phyloP scores from a whole-genome alignment of 306 rosid genomes.

The Acacia acuminata region DNA sequence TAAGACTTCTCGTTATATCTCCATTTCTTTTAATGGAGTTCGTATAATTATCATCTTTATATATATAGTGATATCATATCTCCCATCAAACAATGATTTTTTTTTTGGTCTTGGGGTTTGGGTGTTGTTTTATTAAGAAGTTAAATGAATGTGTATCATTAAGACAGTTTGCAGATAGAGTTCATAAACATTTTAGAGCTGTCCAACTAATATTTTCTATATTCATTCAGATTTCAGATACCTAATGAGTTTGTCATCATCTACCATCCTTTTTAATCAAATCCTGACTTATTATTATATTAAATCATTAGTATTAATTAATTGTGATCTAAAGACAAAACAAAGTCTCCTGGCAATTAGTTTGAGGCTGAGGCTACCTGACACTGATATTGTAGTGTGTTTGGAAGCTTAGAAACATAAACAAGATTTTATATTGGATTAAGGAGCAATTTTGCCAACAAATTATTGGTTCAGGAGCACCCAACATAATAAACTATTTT shows the following conservation, averaged over 20 bases:
- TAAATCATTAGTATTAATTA: background rate
- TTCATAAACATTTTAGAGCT: background rate
- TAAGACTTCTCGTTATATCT: too few relatives aligned
- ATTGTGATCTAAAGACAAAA: background rate
- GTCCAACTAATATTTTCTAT: conserved; percentile 9
- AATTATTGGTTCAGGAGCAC: too few relatives aligned
- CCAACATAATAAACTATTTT: too few relatives aligned
- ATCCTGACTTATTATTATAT: background rate
- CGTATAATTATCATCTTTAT: conserved; percentile 5
- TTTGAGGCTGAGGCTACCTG: too few relatives aligned
- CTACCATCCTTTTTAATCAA: conserved; percentile 1
- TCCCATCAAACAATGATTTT: background rate
- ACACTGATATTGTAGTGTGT: too few relatives aligned
- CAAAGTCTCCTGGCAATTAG: too few relatives aligned
- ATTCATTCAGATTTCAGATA: background rate
- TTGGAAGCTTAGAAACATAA: background rate
- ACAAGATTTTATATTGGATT: background rate
- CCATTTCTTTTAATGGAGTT: background rate
- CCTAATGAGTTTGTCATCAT: conserved; percentile 22
- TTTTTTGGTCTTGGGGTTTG: background rate
- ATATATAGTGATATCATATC: background rate
- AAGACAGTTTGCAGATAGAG: background rate
- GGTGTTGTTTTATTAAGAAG: background rate
- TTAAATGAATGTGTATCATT: conserved; percentile 1
- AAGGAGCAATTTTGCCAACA: too few relatives aligned